Percentiles rank a stretch among this genome's conserved stretches.
These are phyloP conservation scores for Mucor velutinosus DNA, from an alignment of 371 early-diverging fungal genomes.

Conservation along the genomic window DNA sequence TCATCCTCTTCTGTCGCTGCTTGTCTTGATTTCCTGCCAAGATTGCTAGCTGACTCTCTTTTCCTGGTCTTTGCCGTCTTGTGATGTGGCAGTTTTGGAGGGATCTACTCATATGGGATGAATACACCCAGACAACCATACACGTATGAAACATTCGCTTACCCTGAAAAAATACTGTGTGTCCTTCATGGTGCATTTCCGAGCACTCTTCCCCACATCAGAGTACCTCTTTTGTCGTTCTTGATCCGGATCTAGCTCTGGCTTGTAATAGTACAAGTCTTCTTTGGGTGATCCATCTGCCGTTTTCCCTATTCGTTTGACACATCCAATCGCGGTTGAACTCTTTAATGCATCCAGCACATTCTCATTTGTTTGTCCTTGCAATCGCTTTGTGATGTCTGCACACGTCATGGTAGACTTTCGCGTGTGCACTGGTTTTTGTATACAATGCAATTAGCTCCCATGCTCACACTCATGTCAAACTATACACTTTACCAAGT, in stretches of 20 bases:
- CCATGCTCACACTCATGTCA: neutral
- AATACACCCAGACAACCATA: neutral
- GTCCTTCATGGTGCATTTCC: conserved; percentile 57
- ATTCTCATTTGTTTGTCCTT: neutral
- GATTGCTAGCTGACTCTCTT: neutral
- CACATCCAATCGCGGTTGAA: conserved; percentile 37
- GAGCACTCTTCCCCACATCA: conserved; percentile 47
- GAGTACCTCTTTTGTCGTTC: conserved; percentile 30
- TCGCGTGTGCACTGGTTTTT: conserved; percentile 18
- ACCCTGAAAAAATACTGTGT: conserved; percentile 57
- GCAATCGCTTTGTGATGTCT: conserved; percentile 9
- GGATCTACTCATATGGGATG: conserved; percentile 32
- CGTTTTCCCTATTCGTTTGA: conserved; percentile 52
- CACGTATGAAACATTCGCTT: neutral
- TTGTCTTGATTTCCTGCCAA: neutral
- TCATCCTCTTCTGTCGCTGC: conserved; percentile 12
- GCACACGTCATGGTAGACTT: conserved; percentile 32
- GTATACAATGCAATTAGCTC: neutral
- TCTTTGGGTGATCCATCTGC: conserved; percentile 59
- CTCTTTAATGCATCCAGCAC: neutral
- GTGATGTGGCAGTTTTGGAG: conserved; percentile 51
- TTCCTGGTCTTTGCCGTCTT: neutral
- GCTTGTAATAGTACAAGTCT: conserved; percentile 51
- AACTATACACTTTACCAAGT: conserved; percentile 14
- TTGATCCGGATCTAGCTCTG: conserved; percentile 42